Base-by-base conservation (phyloP, 495 filamentous ascomycete genomes). In the Trichoderma gamsii region DNA sequence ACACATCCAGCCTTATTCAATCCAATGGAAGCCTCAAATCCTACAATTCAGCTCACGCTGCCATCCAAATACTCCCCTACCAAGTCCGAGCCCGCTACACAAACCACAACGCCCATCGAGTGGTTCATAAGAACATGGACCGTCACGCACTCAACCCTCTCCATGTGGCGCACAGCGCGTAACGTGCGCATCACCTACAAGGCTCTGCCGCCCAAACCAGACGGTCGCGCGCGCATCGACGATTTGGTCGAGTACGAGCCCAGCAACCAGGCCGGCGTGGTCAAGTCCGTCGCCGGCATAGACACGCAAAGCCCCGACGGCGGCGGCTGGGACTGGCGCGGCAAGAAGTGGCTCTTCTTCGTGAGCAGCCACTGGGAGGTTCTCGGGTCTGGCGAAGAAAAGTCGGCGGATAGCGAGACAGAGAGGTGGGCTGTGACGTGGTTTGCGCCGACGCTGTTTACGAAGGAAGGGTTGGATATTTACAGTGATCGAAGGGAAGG, bases 121-220 rank as follows among this genome's bases (percentile, higher is more conserved):
- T 92, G 84, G 79, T 84, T 94, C 65, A 72, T 76, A 44, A 82
- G 88, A 29, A 89, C 87, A 66, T 93, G 90, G 91, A 79, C 86
- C 73, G 89, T 93, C 27, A 89, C 88, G 18, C 87, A 90, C 79
- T 89, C 88, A 13, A 92, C 88, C 41, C 86, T 95, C 3, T 83
- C 85, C 25, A 90, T 93, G 83, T 93, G 91, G 91, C 81, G 82
- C 66, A 78, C 78, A 41, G 84, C 85, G 51, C 86, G 85, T 73
- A 92, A 93, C 77, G 89, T 93, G 64, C 82, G 82, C 68, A 93
- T 93, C 71, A 89, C 86, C 46, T 93, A 93, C 79, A 79, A 72
- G 12, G 74, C 80, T 0, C 80, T 88, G 0, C 73, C 80, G 0
- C 51, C 77, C 25, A 67, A 72, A n/a, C 16, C 66, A 3, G n/a